Percentiles rank a stretch among this genome's conserved stretches.
These are phyloP conservation scores for Leishmania turanica DNA, from an alignment of 208 protist species.

Conservation along the genomic window DNA sequence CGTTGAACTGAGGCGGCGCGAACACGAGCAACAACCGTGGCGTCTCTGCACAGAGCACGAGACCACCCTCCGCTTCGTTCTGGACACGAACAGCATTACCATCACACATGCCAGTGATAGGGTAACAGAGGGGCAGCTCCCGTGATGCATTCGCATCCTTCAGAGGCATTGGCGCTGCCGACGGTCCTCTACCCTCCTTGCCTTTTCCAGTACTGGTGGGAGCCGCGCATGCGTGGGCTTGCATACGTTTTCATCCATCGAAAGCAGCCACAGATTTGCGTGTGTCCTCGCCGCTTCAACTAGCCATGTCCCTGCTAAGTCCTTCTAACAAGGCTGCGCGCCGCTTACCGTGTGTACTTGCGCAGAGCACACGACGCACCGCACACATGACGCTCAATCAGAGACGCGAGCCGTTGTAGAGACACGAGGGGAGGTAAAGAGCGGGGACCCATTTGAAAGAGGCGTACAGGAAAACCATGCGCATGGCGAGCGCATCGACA, in stretches of 20 bases:
- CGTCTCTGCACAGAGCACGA: background rate
- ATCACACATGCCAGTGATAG: background rate
- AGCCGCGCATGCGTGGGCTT: background rate
- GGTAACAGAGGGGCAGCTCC: background rate
- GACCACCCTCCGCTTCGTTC: background rate
- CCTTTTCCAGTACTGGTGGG: background rate
- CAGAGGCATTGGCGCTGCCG: background rate
- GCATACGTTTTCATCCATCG: background rate
- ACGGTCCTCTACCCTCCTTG: background rate
- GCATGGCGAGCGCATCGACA: background rate
- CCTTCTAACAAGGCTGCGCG: background rate
- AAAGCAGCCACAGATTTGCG: background rate
- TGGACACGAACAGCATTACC: background rate
- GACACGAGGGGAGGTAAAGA: background rate
- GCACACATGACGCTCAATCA: background rate
- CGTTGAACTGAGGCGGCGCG: background rate
- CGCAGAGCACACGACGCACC: background rate
- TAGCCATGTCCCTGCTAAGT: too few relatives aligned
- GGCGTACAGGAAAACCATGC: background rate
- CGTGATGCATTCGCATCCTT: background rate
- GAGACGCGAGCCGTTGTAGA: background rate
- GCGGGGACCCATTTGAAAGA: background rate
- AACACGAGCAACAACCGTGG: background rate
- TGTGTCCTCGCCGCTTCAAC: background rate
- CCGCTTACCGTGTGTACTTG: background rate